These are phyloP conservation scores for Scleroderma bovista DNA, from an alignment of 768 basidiomycete species.

Conservation along the genomic window DNA sequence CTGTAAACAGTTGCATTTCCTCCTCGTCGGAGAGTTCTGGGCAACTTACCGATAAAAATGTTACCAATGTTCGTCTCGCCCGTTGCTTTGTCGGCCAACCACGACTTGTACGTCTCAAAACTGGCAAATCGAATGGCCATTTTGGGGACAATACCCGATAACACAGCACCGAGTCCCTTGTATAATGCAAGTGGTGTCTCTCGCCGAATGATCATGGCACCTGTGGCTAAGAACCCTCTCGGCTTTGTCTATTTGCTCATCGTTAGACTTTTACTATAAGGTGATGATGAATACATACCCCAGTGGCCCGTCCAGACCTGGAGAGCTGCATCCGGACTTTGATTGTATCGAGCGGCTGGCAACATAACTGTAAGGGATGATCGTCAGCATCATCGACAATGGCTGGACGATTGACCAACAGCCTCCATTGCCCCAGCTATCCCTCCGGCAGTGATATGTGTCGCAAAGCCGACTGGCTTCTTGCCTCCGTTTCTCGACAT, in stretches of 20 bases:
- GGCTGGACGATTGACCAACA: constrained; percentile 35
- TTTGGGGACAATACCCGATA: constrained; percentile 96
- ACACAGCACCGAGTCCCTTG: constrained; percentile 95
- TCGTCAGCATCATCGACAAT: neutral
- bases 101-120: constrained; percentile 91
- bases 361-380: constrained; percentile 47
- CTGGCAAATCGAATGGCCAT: constrained; percentile 99
- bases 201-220: constrained; percentile 75
- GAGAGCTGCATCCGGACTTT: constrained; percentile 99
- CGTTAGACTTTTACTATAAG: neutral
- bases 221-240: constrained; percentile 90
- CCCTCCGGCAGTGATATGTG: constrained; percentile 91
- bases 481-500: constrained; percentile 59
- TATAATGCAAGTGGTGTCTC: constrained; percentile 96
- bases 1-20: constrained; percentile 33
- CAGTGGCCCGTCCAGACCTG: constrained; percentile 67
- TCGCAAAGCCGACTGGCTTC: constrained; percentile 79
- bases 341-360: constrained; percentile 97
- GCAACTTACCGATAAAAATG: constrained; percentile 77
- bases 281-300: constrained; percentile 51
- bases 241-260: constrained; percentile 70
- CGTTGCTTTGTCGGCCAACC: constrained; percentile 67
- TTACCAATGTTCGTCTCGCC: constrained; percentile 74
- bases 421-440: constrained; percentile 93
- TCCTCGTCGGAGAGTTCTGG: neutral